Evolutionary conservation across 2,329 filamentous ascomycete genomes (phyloP).

Genomic region (Paracamarosporium sp.): DNA sequence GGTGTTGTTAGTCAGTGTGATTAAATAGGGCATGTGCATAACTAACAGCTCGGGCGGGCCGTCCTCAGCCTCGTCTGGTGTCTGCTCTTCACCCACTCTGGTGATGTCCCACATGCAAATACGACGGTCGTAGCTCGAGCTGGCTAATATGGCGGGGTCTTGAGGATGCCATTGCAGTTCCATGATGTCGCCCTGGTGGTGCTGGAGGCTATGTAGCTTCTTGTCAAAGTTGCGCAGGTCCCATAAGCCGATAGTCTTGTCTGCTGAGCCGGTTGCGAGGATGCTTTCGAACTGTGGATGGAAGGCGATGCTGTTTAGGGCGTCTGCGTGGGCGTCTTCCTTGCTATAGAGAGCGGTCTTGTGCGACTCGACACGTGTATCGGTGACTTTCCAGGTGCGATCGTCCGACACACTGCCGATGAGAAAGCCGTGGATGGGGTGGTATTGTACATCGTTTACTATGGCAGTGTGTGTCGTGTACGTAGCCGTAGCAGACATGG

Average conservation of each 20-base stretch:
- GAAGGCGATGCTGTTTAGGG: conserved; percentile 95
- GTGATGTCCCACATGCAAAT: conserved; percentile 98
- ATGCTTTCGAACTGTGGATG: conserved; percentile 90
- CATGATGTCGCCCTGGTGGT: conserved; percentile 87
- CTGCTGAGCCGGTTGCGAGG: conserved; percentile 89
- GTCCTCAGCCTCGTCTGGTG: conserved; percentile 92
- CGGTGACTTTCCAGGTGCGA: conserved; percentile 88
- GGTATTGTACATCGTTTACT: conserved; percentile 97
- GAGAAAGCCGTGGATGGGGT: conserved; percentile 78
- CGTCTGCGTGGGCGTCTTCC: conserved; percentile 78
- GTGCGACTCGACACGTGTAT: conserved; percentile 74
- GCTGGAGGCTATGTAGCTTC: conserved; percentile 88
- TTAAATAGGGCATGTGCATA: background rate
- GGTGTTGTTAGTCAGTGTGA: conserved; percentile 16
- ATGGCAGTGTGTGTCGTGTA: conserved; percentile 90
- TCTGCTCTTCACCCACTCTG: conserved; percentile 90
- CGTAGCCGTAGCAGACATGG: conserved; percentile 72
- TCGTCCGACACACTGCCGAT: conserved; percentile 97
- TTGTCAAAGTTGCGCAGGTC: conserved; percentile 89
- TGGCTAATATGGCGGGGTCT: conserved; percentile 86
- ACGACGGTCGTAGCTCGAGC: conserved; percentile 88
- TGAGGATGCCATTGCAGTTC: conserved; percentile 94
- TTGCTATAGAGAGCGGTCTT: conserved; percentile 73
- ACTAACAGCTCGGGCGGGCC: conserved; percentile 91
- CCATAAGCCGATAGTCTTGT: conserved; percentile 95